Evolutionary conservation across 2,329 filamentous ascomycete species (phyloP).

Genomic region (Pseudovirgaria hyperparasitica): DNA sequence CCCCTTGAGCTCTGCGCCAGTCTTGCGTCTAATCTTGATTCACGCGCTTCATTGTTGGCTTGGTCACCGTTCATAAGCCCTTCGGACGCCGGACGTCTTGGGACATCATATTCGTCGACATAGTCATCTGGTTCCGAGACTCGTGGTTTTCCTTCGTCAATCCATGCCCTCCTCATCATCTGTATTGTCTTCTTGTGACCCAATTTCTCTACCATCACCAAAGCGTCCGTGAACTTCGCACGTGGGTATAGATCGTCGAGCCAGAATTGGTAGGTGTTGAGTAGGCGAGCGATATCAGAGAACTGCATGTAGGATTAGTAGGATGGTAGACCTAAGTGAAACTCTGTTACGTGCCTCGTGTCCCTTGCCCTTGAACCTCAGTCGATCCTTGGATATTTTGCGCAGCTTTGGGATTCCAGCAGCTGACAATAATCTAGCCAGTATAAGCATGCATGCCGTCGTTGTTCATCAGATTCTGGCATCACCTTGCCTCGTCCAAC

Average conservation of each 20-base stretch:
- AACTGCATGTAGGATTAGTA: constrained; percentile 41
- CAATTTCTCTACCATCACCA: constrained; percentile 83
- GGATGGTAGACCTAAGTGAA: neutral
- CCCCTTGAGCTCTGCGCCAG: too few relatives aligned
- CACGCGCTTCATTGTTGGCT: neutral
- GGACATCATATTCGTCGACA: constrained; percentile 16
- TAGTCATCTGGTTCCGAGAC: constrained; percentile 16
- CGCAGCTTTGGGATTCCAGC: constrained; percentile 75
- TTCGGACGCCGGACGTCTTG: constrained; percentile 3
- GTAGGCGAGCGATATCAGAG: constrained; percentile 65
- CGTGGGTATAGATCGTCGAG: constrained; percentile 92
- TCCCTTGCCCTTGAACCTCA: constrained; percentile 84
- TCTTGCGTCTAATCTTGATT: too few relatives aligned
- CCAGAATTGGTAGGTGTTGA: constrained; percentile 93
- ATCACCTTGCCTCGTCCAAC: constrained; percentile 68
- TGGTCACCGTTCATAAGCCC: neutral
- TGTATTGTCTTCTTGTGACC: constrained; percentile 75
- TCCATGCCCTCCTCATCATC: constrained; percentile 66
- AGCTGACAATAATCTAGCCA: constrained; percentile 59
- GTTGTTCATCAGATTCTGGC: neutral
- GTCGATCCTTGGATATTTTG: constrained; percentile 50
- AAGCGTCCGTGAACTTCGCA: constrained; percentile 81
- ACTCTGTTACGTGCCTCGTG: constrained; percentile 53
- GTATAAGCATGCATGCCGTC: neutral
- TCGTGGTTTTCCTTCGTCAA: constrained; percentile 58